Evolutionary conservation across 768 basidiomycete genomes (phyloP).

Genomic region (Leccinum incarnatum): DNA sequence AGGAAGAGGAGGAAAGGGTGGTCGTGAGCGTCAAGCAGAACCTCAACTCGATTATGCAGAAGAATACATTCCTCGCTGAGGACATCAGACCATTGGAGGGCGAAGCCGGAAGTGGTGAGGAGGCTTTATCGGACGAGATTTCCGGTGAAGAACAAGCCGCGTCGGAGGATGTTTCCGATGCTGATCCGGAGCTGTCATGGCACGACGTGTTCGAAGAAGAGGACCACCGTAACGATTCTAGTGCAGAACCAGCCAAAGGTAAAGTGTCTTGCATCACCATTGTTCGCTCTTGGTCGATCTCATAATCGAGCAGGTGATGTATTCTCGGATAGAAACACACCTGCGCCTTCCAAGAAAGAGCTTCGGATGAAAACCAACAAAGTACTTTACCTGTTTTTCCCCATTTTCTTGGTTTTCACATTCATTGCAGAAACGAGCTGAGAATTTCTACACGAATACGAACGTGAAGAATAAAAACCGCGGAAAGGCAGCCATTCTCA

Average conservation of each 20-base stretch:
- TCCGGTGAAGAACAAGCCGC: conserved; percentile 41
- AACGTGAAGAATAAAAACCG: conserved; percentile 90
- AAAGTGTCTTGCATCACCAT: conserved; percentile 12
- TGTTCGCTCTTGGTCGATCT: conserved; percentile 1
- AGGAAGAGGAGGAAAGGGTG: conserved; percentile 34
- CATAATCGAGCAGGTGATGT: conserved; percentile 26
- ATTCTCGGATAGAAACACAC: conserved; percentile 35
- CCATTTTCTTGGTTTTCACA: conserved; percentile 8
- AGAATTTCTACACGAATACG: conserved; percentile 82
- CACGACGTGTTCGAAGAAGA: conserved; percentile 79
- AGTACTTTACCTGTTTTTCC: conserved; percentile 36
- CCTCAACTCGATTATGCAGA: conserved; percentile 82
- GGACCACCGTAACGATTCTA: conserved; percentile 20
- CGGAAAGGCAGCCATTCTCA: conserved; percentile 57
- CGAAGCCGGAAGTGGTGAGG: conserved; percentile 36
- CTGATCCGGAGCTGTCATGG: conserved; percentile 66
- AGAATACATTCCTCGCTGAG: conserved; percentile 82
- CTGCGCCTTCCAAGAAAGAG: conserved; percentile 48
- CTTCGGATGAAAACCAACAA: conserved; percentile 94
- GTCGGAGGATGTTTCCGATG: conserved; percentile 32
- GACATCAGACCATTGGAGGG: conserved; percentile 71
- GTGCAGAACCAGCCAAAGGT: conserved; percentile 16
- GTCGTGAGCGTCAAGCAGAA: conserved; percentile 80
- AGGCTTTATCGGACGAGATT: conserved; percentile 29
- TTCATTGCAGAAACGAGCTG: conserved; percentile 67